Base-by-base conservation (phyloP, 2,329 filamentous ascomycete genomes). In the Colletotrichum falcatum region DNA sequence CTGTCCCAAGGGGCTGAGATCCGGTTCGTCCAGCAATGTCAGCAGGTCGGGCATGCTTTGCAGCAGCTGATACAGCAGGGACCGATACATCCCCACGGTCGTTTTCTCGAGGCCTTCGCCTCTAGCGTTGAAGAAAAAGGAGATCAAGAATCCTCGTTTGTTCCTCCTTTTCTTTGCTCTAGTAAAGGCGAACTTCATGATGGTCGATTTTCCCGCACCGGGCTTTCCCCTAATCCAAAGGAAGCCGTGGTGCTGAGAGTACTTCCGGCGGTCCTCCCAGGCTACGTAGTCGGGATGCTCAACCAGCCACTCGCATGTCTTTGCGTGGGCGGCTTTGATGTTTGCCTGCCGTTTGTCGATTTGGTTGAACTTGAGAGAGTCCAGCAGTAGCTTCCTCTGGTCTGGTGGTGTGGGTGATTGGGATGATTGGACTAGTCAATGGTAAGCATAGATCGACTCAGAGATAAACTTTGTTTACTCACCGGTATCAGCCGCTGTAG, bases 111-210 rank as follows among this genome's bases (percentile, higher is more conserved):
- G 35, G 1, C 53, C 5, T 0, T 61, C 64, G 9, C 73, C 73
- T 7, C 69, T n/a, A 0, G 66, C 66, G 8, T 74, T 68, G 64
- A 73, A 73, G 26, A 73, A 73, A 60, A 72, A 73, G 2, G 61
- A 66, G 6, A 53, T n/a, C 0, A 61, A 33, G 0, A 20, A 18
- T 20, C 7, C 14, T 0, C 5, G 14, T 51, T 9, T 30, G 0
- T 14, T 18, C 23, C 16, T 51, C 0, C 23, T 51, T 5, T 0
- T 30, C 26, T 51, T 51, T 30, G 48, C 48, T 6, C 14, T 14
- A 6, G 2, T 2, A 18, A 51, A 30, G 2, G 48, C 48, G 30
- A 30, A 51, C 14, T 51, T 51, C 56, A 66, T 66, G 26, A 66
- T 23, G 1, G 64, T 66, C 3, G 46, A 61, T 28, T 66, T 66